phyloP scores from a whole-genome alignment of 2,329 filamentous ascomycete species.

The Dactylellina parvicollis region DNA sequence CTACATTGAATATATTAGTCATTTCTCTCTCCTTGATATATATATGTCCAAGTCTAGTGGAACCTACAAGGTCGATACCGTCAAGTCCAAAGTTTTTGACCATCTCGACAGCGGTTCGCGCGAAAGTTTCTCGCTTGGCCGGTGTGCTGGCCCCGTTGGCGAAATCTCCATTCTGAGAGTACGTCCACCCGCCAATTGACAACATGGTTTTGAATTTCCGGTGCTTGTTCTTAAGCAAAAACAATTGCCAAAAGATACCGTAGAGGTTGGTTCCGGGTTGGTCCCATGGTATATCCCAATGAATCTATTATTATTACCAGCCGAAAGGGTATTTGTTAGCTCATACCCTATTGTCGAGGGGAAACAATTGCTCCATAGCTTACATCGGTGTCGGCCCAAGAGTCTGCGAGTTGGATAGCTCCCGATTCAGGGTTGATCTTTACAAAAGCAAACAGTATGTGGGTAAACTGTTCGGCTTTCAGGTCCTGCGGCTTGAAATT shows the following conservation, averaged over 20 bases:
- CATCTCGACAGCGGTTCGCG: conserved; percentile 75
- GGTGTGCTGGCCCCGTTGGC: conserved; percentile 71
- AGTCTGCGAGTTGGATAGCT: conserved; percentile 29
- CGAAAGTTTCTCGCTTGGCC: conserved; percentile 73
- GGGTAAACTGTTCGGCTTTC: conserved; percentile 81
- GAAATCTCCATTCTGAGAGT: conserved; percentile 72
- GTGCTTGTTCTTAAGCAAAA: conserved; percentile 77
- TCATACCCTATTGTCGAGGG: too few relatives aligned
- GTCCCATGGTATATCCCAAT: conserved; percentile 55
- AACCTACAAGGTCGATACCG: conserved; percentile 68
- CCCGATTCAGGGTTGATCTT: conserved; percentile 41
- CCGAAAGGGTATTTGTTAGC: too few relatives aligned
- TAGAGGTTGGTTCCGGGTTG: conserved; percentile 69
- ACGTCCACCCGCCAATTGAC: conserved; percentile 85
- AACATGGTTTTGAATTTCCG: conserved; percentile 81
- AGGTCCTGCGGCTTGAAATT: conserved; percentile 86
- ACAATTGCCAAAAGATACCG: conserved; percentile 81
- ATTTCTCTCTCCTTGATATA: neutral
- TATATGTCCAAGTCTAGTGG: neutral
- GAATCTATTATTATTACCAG: conserved; percentile 12
- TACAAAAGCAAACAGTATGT: conserved; percentile 74
- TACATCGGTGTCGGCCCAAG: conserved; percentile 49
- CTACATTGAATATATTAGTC: conserved; percentile 14
- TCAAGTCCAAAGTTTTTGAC: conserved; percentile 84
- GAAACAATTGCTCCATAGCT: neutral